Base-by-base conservation (phyloP, 345 rosid species). In the Hibiscus mutabilis region DNA sequence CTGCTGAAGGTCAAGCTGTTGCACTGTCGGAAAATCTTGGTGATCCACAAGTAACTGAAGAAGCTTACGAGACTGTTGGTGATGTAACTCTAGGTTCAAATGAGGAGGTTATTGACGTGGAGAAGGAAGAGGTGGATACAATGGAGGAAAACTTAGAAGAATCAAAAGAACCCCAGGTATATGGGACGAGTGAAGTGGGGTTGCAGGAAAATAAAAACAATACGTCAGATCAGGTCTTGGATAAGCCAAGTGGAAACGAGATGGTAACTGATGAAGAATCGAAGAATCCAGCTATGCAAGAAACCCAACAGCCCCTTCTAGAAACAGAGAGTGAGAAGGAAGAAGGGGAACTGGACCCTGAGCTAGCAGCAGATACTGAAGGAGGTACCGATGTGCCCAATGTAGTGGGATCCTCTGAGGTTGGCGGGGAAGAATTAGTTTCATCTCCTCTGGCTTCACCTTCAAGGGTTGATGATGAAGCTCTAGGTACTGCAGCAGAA, bases 321-420 rank as follows among this genome's bases (percentile, higher is more conserved):
- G 93, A 87, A 31, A 64, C 73, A 27, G 94, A 86, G 63, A 80
- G 82, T 12, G 99, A 95, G 75, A 89, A 78, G 76, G 99, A 90
- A 87, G 99, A 95, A 74, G 97, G 97, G 64, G 99, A 95, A 80
- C 73, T 88, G 56, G 69, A 79, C 44, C 81, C 88, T 31, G 97
- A 92, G 70, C 74, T 77, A n/a, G 69, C 81, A 29, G 96, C 82
- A 49, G 99, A 92, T 66, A 81, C 60, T 10, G 96, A 87, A 24
- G 96, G 82, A 10, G 79, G 73, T 42, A 75, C 73, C 3, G 87
- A 89, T 69, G 55, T 71, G 75, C 73, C 80, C 37, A 77, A 73
- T 73, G 60, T 78, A 66, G 73, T 66, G 33, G 89, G 79, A 19
- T 80, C 85, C 75, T 90, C 89, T 27, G 96, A 86, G 69, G 70